Evolutionary conservation across 1,139 yeast species (phyloP), one percentile per base, ranked within the genome.

Genomic region (Hansenula sp.): DNA sequence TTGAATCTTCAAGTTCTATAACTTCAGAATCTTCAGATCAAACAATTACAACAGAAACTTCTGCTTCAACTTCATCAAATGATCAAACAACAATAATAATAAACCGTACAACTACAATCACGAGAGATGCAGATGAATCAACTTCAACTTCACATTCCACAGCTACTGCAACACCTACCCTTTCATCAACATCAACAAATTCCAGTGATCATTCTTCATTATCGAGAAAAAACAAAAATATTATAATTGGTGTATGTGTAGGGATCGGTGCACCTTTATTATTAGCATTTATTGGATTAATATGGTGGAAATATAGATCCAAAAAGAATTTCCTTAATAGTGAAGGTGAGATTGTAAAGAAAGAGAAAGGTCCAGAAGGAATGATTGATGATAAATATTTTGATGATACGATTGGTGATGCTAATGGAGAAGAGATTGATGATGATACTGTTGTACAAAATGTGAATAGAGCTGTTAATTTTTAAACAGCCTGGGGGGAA

Each of bases 201-300:
- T 30, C 45, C 3, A 33, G 20, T 13, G 37, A 41, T 16, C 6
- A 37, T 11, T 40, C 56, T 6, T 72, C 71, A 0, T 54, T 73
- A 3, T 65, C 75, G 1, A 52, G 55, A n/a, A 67, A 70, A 37
- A 60, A 68, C 42, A 65, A 66, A 41, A 65, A 65, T 40, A 65
- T 73, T 25, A 69, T 72, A n/a, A 66, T 73, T 35, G 80, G 80
- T 32, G 70, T 73, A 39, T 71, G 68, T 16, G 71, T 66, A 4
- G 71, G 71, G 16, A 48, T 66, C 28, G 69, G 69, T 34, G 53
- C 64, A 3, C 71, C 71, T 9, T 11, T 65, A 6, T 17, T 66
- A 3, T 32, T 54, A 3, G 44, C 46, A 0, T 21, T 56, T 0
- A 32, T 47, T 0, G 33, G 48, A 14, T 21, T 55, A 7, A 26